phyloP scores from a whole-genome alignment of 129 eudicot genomes.

The Kitagawia praeruptora region DNA sequence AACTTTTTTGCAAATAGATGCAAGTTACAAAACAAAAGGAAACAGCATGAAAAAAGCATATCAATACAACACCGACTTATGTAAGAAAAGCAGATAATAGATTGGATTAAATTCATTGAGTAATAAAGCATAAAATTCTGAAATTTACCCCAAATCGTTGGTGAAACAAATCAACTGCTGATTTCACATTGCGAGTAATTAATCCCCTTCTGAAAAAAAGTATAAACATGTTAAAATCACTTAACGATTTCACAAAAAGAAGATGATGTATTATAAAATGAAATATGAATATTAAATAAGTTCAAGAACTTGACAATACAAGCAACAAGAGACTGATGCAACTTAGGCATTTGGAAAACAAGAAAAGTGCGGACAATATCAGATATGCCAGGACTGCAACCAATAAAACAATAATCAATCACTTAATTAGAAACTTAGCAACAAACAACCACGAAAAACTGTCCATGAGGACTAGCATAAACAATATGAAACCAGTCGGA shows the following conservation, averaged over 20 bases:
- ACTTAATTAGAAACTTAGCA: not conserved
- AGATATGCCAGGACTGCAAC: not conserved
- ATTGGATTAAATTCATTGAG: not conserved
- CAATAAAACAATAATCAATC: not conserved
- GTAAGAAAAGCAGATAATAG: not conserved
- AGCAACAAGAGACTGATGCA: not conserved
- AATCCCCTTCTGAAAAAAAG: conserved; percentile 70
- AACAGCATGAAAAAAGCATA: not conserved
- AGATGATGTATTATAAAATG: not conserved
- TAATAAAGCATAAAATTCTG: conserved; percentile 1
- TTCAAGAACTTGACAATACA: not conserved
- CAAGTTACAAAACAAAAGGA: not conserved
- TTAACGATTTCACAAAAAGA: not conserved
- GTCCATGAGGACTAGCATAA: not conserved
- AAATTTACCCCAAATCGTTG: conserved; percentile 71
- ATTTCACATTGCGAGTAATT: conserved; percentile 89
- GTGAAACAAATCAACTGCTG: conserved; percentile 83
- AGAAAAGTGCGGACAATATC: not conserved
- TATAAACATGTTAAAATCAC: conserved; percentile 5
- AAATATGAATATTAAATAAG: not conserved
- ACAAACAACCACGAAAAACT: not conserved
- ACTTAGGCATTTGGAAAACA: not conserved
- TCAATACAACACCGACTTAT: not conserved
- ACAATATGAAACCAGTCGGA: not conserved
- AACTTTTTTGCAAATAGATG: not conserved